Evolutionary conservation across 2,329 filamentous ascomycete species (phyloP).

Genomic region (Alternaria panax): DNA sequence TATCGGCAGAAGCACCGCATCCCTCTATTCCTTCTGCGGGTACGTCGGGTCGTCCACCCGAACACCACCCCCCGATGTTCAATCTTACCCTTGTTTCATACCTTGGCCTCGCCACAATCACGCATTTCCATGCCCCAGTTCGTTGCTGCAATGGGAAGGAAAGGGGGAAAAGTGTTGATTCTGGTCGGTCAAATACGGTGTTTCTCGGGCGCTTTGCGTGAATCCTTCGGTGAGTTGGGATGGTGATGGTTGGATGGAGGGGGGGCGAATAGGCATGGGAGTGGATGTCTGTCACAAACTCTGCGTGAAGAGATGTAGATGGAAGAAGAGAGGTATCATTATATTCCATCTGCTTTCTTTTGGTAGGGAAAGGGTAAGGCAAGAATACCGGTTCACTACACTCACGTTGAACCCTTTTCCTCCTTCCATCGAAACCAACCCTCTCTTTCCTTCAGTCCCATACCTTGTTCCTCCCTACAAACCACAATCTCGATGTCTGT

Average conservation of each 20-base stretch:
- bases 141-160: slow-evolving; percentile 11
- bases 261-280: background rate
- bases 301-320: background rate
- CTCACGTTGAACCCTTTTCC: background rate
- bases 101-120: background rate
- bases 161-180: slow-evolving; percentile 13
- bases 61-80: background rate
- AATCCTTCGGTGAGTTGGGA: slow-evolving; percentile 10
- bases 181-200: slow-evolving; percentile 20
- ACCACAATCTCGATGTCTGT: background rate
- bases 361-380: background rate
- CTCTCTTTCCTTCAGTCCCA: background rate
- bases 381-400: background rate
- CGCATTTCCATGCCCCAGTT: background rate
- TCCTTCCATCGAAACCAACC: background rate
- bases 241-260: background rate
- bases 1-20: background rate
- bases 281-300: background rate
- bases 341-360: background rate
- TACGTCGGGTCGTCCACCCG: background rate
- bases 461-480: background rate
- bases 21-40: background rate
- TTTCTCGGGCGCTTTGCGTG: slow-evolving; percentile 9
- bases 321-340: background rate
- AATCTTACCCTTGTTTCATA: background rate